Conservation (phyloP, 2,329 filamentous ascomycete species). For the Scedosporium dehoogii region DNA sequence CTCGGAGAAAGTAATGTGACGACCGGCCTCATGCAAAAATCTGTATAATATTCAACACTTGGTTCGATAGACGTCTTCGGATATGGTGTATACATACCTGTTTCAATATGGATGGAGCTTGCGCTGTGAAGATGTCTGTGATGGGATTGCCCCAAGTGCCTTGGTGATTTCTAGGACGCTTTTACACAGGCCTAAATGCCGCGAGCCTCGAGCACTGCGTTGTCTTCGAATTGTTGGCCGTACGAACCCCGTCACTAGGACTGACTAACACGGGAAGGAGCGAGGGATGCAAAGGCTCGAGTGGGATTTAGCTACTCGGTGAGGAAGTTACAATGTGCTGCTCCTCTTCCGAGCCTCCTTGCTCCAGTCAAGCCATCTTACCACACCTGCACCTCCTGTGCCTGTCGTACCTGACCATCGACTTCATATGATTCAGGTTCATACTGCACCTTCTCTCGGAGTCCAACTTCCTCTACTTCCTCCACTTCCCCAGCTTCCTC, state of each 20-base stretch:
- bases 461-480: conserved; percentile 5
- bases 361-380: too few species aligned
- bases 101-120: neutral
- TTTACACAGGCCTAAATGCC: too few species aligned
- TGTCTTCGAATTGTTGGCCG: neutral
- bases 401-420: neutral
- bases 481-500: conserved; percentile 3
- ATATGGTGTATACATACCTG: neutral
- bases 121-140: neutral
- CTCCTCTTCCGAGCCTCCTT: neutral
- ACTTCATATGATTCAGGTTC: neutral
- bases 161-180: too few species aligned
- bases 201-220: neutral
- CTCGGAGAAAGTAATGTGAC: neutral
- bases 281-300: neutral
- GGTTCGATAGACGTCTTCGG: conserved; percentile 1
- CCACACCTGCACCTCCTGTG: neutral
- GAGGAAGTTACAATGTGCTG: neutral
- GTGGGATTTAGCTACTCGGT: neutral
- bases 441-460: neutral
- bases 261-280: neutral
- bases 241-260: neutral
- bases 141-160: too few species aligned
- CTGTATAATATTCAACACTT: neutral
- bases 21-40: neutral